phyloP scores from a whole-genome alignment of 768 basidiomycete species.

The Coprinellus micaceus region DNA sequence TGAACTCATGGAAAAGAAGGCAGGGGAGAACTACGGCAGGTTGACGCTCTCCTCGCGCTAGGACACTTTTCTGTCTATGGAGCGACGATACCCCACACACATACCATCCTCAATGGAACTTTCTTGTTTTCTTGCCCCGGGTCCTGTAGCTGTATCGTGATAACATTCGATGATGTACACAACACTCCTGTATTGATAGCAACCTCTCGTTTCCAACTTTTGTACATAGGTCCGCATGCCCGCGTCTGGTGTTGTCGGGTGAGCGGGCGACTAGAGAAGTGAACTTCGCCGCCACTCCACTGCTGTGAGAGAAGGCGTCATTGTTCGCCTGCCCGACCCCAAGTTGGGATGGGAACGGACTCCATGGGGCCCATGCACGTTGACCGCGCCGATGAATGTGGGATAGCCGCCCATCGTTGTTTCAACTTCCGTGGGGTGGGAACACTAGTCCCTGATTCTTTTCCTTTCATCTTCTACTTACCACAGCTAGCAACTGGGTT shows the following conservation, averaged over 20 bases:
- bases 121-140: neutral
- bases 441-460: neutral
- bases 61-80: neutral
- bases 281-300: no score
- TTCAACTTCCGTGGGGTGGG: constrained; percentile 1
- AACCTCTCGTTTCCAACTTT: no score
- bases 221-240: no score
- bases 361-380: neutral
- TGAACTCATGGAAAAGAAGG: constrained; percentile 89
- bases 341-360: constrained; percentile 3
- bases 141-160: neutral
- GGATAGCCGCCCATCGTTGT: neutral
- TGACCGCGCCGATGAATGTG: neutral
- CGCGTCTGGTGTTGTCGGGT: no score
- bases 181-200: neutral
- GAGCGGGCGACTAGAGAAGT: no score
- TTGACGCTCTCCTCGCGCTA: constrained; percentile 27
- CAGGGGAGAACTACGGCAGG: constrained; percentile 67
- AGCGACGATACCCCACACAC: no score
- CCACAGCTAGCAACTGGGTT: neutral
- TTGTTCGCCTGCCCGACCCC: no score
- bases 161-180: neutral
- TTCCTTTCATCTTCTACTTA: constrained; percentile 1
- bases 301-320: no score
- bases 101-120: no score